phyloP scores from a whole-genome alignment of 805 yeast species.

The Yamadazyma takamatsuzukensis region DNA sequence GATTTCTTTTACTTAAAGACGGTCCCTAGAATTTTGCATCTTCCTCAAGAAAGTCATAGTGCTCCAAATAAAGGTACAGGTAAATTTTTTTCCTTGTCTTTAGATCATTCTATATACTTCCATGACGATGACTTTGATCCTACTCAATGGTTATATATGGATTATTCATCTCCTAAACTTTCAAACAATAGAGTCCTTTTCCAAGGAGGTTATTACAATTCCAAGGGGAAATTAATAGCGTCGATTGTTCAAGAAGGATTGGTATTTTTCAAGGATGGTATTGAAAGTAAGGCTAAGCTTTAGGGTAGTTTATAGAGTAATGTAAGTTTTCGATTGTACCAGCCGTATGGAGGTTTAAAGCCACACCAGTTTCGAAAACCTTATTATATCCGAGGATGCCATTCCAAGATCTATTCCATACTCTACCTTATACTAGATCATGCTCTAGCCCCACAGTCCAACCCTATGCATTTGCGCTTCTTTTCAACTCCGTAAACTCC shows the following conservation, averaged over 20 bases:
- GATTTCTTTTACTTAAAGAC: conserved; percentile 32
- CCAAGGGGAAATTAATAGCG: conserved; percentile 26
- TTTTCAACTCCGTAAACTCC: no score
- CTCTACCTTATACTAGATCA: no score
- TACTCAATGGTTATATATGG: conserved; percentile 27
- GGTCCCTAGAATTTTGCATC: conserved; percentile 24
- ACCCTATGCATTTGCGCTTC: no score
- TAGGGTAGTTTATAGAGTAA: conserved; percentile 5
- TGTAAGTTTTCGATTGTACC: no score
- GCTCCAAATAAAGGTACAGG: conserved; percentile 17
- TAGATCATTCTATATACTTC: conserved; percentile 33
- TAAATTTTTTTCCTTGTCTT: conserved; percentile 28
- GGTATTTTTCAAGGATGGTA: conserved; percentile 17
- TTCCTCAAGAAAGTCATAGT: conserved; percentile 14
- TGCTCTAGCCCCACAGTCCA: no score
- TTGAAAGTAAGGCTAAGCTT: conserved; percentile 15
- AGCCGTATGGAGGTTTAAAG: neutral
- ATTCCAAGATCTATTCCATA: no score
- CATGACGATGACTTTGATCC: conserved; percentile 36
- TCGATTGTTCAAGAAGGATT: conserved; percentile 34
- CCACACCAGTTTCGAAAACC: no score
- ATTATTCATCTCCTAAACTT: conserved; percentile 23
- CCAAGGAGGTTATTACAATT: conserved; percentile 26
- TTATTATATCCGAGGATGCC: no score
- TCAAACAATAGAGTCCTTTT: conserved; percentile 28